Base-by-base conservation (phyloP, 495 filamentous ascomycete species). In the Amphirosellinia nigrospora region DNA sequence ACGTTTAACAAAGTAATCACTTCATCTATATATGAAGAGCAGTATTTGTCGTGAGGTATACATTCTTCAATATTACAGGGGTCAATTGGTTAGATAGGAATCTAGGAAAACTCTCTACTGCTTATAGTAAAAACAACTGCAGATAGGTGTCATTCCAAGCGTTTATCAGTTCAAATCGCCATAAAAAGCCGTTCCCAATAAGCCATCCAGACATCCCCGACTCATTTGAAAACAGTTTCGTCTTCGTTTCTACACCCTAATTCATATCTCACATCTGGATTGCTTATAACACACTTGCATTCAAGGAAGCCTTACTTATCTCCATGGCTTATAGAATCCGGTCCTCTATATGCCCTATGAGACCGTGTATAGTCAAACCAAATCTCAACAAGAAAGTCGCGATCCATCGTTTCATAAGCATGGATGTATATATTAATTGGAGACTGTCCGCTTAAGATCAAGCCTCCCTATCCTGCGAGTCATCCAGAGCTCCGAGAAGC, bases 321-420 rank as follows among this genome's bases (percentile, higher is more conserved):
- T n/a, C n/a, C n/a, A n/a, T n/a, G n/a, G n/a, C n/a, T n/a, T n/a
- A n/a, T n/a, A n/a, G n/a, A n/a, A n/a, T n/a, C n/a, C n/a, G n/a
- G n/a, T n/a, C n/a, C n/a, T n/a, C n/a, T n/a, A n/a, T n/a, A n/a
- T n/a, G n/a, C n/a, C n/a, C 28, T 65, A 30, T 38, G 39, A 30
- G 32, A n/a, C 45, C 63, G 21, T 7, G 63, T 65, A 41, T 65
- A 65, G n/a, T 65, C 63, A 26, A 39, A 65, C 53, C 63, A 39
- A 41, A 4, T 41, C 4, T 5, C 7, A 34, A 19, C 2, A 39
- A 65, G 5, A 50, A 28, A 53, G 63, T n/a, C 3, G 11, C 11
- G 1, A 16, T 41, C 21, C 13, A 39, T 41, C 21, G n/a, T 15
- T 3, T 41, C 16, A 13, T 15, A n/a, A 9, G 2, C 19, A n/a